Conservation (phyloP, 2,329 filamentous ascomycete genomes). For the Colletotrichum sublineola region DNA sequence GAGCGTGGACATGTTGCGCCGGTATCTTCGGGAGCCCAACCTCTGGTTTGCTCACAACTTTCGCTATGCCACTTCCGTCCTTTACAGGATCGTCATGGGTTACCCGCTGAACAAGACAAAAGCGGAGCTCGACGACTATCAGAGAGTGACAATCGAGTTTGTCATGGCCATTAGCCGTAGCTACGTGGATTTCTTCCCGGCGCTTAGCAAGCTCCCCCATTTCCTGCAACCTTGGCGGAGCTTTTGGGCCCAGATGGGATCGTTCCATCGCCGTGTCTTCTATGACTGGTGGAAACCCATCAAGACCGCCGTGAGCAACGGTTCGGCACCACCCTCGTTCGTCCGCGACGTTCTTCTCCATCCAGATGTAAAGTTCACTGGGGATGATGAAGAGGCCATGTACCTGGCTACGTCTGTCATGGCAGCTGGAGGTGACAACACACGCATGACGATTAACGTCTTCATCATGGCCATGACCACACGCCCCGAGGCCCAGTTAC, state of each 20-base stretch:
- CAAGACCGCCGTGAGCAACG: slow-evolving; percentile 44
- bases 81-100: slow-evolving; percentile 53
- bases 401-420: slow-evolving; percentile 55
- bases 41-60: slow-evolving; percentile 56
- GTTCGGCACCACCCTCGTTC: slow-evolving; percentile 51
- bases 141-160: slow-evolving; percentile 55
- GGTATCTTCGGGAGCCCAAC: slow-evolving; percentile 46
- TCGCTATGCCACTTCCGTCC: slow-evolving; percentile 55
- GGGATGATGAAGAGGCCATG: slow-evolving; percentile 54
- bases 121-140: slow-evolving; percentile 43
- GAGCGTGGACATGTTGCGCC: slow-evolving; percentile 52
- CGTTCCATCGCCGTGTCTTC: slow-evolving; percentile 52
- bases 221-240: slow-evolving; percentile 51
- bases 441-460: slow-evolving; percentile 52
- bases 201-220: slow-evolving; percentile 48
- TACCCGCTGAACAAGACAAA: slow-evolving; percentile 47
- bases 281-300: slow-evolving; percentile 52
- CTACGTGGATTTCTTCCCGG: slow-evolving; percentile 55
- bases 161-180: slow-evolving; percentile 52
- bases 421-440: slow-evolving; percentile 60
- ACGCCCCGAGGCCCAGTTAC: slow-evolving; percentile 51
- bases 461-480: slow-evolving; percentile 48
- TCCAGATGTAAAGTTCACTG: slow-evolving; percentile 46
- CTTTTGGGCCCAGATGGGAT: slow-evolving; percentile 51
- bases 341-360: slow-evolving; percentile 52